Conservation (phyloP, 2,329 filamentous ascomycete species). For the Gliomastix tumulicola region DNA sequence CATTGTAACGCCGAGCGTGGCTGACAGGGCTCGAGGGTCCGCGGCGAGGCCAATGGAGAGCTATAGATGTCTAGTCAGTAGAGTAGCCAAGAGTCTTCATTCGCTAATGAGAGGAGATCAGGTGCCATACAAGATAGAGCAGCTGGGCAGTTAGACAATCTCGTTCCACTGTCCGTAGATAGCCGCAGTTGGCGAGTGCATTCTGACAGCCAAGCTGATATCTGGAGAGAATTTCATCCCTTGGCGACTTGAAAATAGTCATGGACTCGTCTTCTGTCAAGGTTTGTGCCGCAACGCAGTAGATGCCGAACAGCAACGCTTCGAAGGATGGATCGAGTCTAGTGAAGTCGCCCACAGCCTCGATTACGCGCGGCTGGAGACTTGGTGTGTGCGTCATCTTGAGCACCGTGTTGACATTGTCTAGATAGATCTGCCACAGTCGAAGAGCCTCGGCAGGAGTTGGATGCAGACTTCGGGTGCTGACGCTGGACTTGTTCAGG, state of each 20-base stretch:
- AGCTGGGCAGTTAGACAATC: slow-evolving; percentile 49
- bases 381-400: slow-evolving; percentile 69
- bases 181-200: slow-evolving; percentile 42
- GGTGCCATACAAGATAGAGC: slow-evolving; percentile 47
- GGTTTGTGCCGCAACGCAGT: slow-evolving; percentile 52
- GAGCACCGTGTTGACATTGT: slow-evolving; percentile 67
- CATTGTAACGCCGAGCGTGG: slow-evolving; percentile 46
- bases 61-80: slow-evolving; percentile 40
- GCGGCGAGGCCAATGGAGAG: slow-evolving; percentile 33
- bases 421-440: slow-evolving; percentile 69
- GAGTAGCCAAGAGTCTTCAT: slow-evolving; percentile 43
- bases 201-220: slow-evolving; percentile 44
- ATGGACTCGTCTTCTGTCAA: slow-evolving; percentile 48
- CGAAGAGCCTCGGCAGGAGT: slow-evolving; percentile 58
- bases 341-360: slow-evolving; percentile 50
- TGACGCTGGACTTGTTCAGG: slow-evolving; percentile 27
- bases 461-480: slow-evolving; percentile 48
- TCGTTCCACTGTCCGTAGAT: slow-evolving; percentile 41
- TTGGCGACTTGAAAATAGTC: slow-evolving; percentile 29
- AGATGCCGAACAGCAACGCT: slow-evolving; percentile 59
- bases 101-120: slow-evolving; percentile 30
- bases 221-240: slow-evolving; percentile 27
- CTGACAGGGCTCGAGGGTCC: slow-evolving; percentile 43
- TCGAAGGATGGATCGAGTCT: slow-evolving; percentile 51
- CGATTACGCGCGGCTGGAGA: slow-evolving; percentile 56